A percentile compares a stretch with the other conserved stretches of the same genome.
phyloP scores from a whole-genome alignment of 352 stramenopile species.

The Thraustochytrium sp. region DNA sequence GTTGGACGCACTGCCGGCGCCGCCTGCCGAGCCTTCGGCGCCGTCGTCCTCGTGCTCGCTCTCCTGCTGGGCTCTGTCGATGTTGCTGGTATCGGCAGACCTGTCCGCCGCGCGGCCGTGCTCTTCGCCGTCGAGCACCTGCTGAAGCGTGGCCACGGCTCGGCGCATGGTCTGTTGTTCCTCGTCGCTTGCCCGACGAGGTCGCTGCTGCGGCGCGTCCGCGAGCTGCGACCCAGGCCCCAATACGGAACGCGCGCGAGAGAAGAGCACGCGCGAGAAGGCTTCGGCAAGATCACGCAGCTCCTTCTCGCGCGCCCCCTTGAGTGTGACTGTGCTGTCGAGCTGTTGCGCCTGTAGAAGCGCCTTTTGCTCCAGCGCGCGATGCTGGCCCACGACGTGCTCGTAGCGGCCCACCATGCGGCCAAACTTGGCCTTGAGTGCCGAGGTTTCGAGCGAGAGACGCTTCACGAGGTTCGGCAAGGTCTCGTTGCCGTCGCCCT shows the following conservation, averaged over 20 bases:
- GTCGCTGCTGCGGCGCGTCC: not conserved
- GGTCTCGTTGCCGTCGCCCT: slow-evolving; percentile 14
- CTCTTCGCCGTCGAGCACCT: not conserved
- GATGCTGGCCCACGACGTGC: not conserved
- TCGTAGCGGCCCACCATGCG: not conserved
- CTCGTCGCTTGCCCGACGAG: not conserved
- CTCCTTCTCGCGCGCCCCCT: not conserved
- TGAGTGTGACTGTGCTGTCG: not conserved
- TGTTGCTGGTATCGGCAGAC: not conserved
- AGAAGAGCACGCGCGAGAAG: not conserved
- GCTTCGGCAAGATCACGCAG: not conserved
- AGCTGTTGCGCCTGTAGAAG: slow-evolving; percentile 7
- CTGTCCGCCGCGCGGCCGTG: not conserved
- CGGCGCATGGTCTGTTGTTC: not conserved
- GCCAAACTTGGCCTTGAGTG: not conserved
- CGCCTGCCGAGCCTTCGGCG: not conserved
- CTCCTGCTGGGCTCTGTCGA: not conserved
- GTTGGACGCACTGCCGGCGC: not conserved
- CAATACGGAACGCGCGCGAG: not conserved
- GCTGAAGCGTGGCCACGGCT: not conserved
- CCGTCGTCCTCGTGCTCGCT: not conserved
- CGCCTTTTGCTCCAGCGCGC: not conserved
- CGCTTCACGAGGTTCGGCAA: slow-evolving; percentile 39
- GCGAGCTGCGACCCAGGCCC: not conserved
- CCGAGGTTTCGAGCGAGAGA: not conserved